Base-by-base conservation (phyloP, 495 filamentous ascomycete species). In the Halenospora varia region DNA sequence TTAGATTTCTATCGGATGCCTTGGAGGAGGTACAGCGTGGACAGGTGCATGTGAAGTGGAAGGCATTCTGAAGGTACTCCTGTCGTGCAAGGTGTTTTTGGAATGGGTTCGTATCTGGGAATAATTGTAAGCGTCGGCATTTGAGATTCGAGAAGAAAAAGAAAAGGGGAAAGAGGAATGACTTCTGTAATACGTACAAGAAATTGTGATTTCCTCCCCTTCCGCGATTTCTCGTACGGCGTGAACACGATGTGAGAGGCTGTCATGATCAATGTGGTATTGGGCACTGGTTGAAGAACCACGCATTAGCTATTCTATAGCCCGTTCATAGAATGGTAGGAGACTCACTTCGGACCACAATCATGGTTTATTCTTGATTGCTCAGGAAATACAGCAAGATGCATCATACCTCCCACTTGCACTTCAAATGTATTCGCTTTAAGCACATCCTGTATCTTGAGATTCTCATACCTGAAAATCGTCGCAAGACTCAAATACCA, bases 351-450 rank as follows among this genome's bases (percentile, higher is more conserved):
- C 2, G 48, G 48, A 15, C 23, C 48, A 26, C 48, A 51, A 19
- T 25, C 48, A 51, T 51, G 48, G 23, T 51, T 51, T 3, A 51
- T 26, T 23, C 48, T 25, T 29, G 48, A n/a, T 13, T n/a, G 22
- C 25, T 51, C 48, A 1, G 48, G 48, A n/a, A 25, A 51, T 15
- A 51, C 25, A n/a, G 10, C 48, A 13, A 51, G 25, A 35, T 51
- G 48, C 48, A 25, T 29, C 23, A 15, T 15, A 9, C 48, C 48
- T 2, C 48, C 48, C 11, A 51, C 48, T 29, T 51, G 22, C 1
- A 51, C 25, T 25, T 29, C 48, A 51, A 51, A 51, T 2, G 48
- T 35, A 51, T 51, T 51, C 2, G 48, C 22, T 29, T 51, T 51
- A 19, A 51, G 26, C 22, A 51, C 25, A 51, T 51, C 48, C 19